Evolutionary conservation across 768 basidiomycete genomes (phyloP).

Genomic region (Serendipita sp.): DNA sequence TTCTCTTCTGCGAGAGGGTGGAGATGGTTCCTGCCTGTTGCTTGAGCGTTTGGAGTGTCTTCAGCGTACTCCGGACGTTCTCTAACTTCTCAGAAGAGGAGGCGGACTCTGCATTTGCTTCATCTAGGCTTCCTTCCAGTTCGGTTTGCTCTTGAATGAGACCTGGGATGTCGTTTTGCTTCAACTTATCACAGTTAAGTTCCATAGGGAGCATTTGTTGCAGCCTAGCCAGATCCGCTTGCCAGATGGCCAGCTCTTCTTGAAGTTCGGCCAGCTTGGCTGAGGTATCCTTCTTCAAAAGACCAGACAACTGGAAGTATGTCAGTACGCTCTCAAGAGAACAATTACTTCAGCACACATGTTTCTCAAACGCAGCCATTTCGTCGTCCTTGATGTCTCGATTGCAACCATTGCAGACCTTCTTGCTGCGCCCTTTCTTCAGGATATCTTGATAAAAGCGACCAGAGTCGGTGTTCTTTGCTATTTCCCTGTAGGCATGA

Average conservation of each 20-base stretch:
- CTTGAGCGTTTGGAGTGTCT: slow-evolving; percentile 43
- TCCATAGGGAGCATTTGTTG: slow-evolving; percentile 46
- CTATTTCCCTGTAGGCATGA: neutral
- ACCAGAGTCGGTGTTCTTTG: slow-evolving; percentile 18
- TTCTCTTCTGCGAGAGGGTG: neutral
- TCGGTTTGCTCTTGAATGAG: slow-evolving; percentile 31
- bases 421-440: slow-evolving; percentile 40
- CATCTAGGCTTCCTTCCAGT: slow-evolving; percentile 39
- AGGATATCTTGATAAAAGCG: slow-evolving; percentile 36
- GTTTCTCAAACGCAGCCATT: slow-evolving; percentile 47
- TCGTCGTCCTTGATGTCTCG: slow-evolving; percentile 44
- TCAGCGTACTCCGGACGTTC: slow-evolving; percentile 38
- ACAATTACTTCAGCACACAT: slow-evolving; percentile 30
- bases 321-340: neutral
- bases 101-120: slow-evolving; percentile 38
- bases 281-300: neutral
- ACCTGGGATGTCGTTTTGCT: slow-evolving; percentile 44
- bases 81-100: slow-evolving; percentile 44
- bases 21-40: slow-evolving; percentile 42
- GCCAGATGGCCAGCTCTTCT: slow-evolving; percentile 44
- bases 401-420: slow-evolving; percentile 62
- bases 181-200: slow-evolving; percentile 37
- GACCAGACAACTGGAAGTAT: neutral
- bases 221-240: slow-evolving; percentile 35
- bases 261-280: slow-evolving; percentile 20